phyloP scores from a whole-genome alignment of 306 rosid species.

The Acacia crassicarpa region DNA sequence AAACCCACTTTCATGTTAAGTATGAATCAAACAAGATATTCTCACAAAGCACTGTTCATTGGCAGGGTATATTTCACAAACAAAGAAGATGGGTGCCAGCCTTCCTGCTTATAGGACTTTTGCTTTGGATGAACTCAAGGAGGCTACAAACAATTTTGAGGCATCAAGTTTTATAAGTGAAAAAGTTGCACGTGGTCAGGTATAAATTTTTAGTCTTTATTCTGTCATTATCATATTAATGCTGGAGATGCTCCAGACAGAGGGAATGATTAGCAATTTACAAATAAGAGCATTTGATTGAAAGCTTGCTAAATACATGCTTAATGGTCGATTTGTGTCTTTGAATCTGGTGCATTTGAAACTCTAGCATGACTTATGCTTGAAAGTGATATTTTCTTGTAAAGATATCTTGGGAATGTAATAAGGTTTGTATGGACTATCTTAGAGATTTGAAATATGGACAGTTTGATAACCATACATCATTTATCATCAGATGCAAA shows the following conservation, averaged over 20 bases:
- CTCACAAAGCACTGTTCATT: not conserved
- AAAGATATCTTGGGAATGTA: not conserved
- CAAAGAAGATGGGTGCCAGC: constrained; percentile 88
- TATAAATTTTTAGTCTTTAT: constrained; percentile 29
- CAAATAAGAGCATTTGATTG: not conserved
- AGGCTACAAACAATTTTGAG: constrained; percentile 83
- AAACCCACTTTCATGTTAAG: not conserved
- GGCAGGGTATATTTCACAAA: constrained; percentile 82
- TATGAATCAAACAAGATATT: not conserved
- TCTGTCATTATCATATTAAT: constrained; percentile 14
- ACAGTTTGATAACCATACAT: not conserved
- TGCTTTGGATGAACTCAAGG: constrained; percentile 82
- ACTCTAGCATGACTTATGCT: not conserved
- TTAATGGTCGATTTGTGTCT: constrained; percentile 3
- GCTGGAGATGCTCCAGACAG: not conserved
- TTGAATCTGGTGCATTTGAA: constrained; percentile 14
- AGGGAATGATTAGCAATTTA: not conserved
- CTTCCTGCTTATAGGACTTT: constrained; percentile 88
- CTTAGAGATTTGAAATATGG: not conserved
- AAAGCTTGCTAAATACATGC: constrained; percentile 1
- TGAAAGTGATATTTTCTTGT: not conserved
- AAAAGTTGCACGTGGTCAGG: constrained; percentile 64
- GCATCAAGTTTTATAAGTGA: constrained; percentile 63
- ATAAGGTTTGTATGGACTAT: not conserved
- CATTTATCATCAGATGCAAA: not conserved